Conservation (phyloP, 2,329 filamentous ascomycete genomes). For the Alternaria ventricosa region DNA sequence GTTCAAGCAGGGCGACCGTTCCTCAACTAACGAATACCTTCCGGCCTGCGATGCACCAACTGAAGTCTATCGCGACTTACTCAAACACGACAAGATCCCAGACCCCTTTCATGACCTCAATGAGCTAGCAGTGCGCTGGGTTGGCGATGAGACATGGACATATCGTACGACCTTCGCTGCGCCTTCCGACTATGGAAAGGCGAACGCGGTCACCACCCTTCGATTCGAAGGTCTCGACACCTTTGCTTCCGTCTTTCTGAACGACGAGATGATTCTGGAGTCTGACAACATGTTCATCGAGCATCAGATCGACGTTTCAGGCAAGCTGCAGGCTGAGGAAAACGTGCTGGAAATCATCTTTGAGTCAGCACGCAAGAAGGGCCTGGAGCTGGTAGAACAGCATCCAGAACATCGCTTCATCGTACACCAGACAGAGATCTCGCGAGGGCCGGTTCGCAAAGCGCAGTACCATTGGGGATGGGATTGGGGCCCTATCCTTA, state of each 20-base stretch:
- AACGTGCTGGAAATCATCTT: conserved; percentile 65
- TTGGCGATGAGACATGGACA: conserved; percentile 56
- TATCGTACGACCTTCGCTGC: conserved; percentile 45
- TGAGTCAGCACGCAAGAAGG: conserved; percentile 59
- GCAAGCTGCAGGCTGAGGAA: conserved; percentile 43
- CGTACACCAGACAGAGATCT: conserved; percentile 49
- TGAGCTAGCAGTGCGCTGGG: conserved; percentile 57
- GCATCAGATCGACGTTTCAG: conserved; percentile 61
- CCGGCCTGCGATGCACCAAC: conserved; percentile 54
- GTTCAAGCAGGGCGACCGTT: conserved; percentile 55
- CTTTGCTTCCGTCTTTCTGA: conserved; percentile 64
- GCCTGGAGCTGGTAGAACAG: conserved; percentile 58
- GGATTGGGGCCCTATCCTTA: conserved; percentile 59
- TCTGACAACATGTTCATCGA: conserved; percentile 69
- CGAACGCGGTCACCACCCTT: conserved; percentile 51
- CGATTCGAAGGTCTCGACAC: conserved; percentile 70
- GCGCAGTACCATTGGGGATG: conserved; percentile 59
- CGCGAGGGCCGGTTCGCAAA: conserved; percentile 61
- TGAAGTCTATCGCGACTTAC: conserved; percentile 55
- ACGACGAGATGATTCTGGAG: conserved; percentile 59
- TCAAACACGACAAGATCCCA: conserved; percentile 55
- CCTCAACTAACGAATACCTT: conserved; percentile 48
- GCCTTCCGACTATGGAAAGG: conserved; percentile 38
- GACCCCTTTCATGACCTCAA: conserved; percentile 59
- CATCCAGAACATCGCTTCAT: conserved; percentile 62